Evolutionary conservation across 1,139 yeast species (phyloP).

Genomic region (Blastobotrys raffinosifermentans): DNA sequence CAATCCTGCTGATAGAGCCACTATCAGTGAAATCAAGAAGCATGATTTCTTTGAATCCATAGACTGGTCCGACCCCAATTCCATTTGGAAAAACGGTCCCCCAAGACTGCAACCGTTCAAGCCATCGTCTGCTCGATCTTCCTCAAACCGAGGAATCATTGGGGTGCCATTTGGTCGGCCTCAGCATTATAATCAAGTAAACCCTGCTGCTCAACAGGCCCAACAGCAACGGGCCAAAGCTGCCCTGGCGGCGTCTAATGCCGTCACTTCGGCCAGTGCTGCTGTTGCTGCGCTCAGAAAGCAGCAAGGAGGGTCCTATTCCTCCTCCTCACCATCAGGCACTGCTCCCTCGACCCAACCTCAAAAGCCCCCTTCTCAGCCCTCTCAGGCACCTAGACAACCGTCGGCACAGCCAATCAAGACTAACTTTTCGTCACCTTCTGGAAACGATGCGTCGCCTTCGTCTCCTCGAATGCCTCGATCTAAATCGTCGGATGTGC

Average conservation of each 20-base stretch:
- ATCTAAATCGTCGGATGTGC: background rate
- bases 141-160: constrained; percentile 6
- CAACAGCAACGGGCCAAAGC: constrained; percentile 18
- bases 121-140: constrained; percentile 26
- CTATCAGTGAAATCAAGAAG: constrained; percentile 56
- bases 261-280: constrained; percentile 20
- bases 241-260: constrained; percentile 2
- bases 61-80: constrained; percentile 57
- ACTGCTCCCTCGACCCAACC: too few relatives aligned
- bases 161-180: constrained; percentile 7
- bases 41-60: constrained; percentile 69
- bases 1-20: constrained; percentile 61
- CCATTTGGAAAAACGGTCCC: constrained; percentile 63
- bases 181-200: constrained; percentile 8
- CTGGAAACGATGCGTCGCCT: background rate
- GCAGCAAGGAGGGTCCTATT: constrained; percentile 7
- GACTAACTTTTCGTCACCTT: background rate
- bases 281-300: constrained; percentile 25
- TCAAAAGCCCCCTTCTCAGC: too few relatives aligned
- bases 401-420: background rate
- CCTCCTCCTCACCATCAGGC: background rate
- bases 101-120: constrained; percentile 79
- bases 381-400: background rate
- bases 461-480: background rate
- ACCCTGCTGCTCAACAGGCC: constrained; percentile 10